These are phyloP conservation scores for Eucalyptus dawsonii DNA, from an alignment of 345 rosid species.

Conservation along the genomic window DNA sequence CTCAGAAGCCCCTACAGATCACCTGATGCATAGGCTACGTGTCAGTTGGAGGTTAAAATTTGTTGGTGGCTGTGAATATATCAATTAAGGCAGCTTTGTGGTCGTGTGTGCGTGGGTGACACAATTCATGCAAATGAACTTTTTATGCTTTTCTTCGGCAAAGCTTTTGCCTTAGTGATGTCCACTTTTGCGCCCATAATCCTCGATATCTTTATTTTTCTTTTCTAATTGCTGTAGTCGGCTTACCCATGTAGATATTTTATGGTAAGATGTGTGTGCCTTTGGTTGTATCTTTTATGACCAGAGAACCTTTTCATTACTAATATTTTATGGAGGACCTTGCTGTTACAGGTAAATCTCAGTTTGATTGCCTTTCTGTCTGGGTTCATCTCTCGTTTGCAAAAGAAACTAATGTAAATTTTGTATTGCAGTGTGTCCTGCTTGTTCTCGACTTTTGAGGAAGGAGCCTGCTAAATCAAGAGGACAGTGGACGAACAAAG, in stretches of 20 bases:
- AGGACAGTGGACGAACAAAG: slow-evolving; percentile 23
- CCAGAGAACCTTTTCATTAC: slow-evolving; percentile 85
- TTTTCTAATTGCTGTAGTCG: neutral
- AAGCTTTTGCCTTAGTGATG: neutral
- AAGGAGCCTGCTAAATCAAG: slow-evolving; percentile 34
- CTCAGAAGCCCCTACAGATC: slow-evolving; percentile 89
- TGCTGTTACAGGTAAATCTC: slow-evolving; percentile 56
- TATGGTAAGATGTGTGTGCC: neutral
- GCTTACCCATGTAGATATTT: neutral
- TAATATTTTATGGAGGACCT: slow-evolving; percentile 93
- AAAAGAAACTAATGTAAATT: neutral
- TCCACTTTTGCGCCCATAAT: neutral
- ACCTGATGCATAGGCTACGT: slow-evolving; percentile 71
- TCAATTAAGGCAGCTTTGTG: neutral
- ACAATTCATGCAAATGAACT: neutral
- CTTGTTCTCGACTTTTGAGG: slow-evolving; percentile 71
- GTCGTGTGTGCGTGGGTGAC: neutral
- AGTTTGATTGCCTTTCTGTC: neutral
- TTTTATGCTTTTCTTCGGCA: neutral
- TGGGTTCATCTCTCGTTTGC: neutral
- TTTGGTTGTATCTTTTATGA: neutral
- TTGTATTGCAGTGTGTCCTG: slow-evolving; percentile 45
- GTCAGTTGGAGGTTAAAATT: slow-evolving; percentile 63
- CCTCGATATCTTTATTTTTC: neutral
- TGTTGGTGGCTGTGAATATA: neutral